Evolutionary conservation across 495 filamentous ascomycete genomes (phyloP).

Genomic region (Ascobolus immersus): DNA sequence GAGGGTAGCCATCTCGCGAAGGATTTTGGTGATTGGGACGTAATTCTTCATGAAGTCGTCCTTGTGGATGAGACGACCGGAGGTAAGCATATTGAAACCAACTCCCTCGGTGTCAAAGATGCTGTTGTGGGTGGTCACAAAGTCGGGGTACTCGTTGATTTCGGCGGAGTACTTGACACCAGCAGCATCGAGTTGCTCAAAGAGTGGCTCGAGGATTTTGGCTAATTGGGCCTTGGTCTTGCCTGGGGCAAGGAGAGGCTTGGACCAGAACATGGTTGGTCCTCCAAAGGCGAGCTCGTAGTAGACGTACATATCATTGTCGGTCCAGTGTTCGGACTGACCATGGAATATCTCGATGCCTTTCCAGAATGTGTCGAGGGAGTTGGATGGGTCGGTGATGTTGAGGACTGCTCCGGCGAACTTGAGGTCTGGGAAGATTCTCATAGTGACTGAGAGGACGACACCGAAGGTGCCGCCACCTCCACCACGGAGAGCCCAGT

Average conservation of each 20-base stretch:
- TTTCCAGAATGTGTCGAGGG: conserved; percentile 23
- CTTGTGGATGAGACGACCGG: conserved; percentile 23
- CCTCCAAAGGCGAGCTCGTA: conserved; percentile 9
- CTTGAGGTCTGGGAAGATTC: not conserved
- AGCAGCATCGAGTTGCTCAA: conserved; percentile 19
- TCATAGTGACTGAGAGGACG: conserved; percentile 28
- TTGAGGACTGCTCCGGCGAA: conserved; percentile 21
- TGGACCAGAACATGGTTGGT: conserved; percentile 13
- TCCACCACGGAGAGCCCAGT: conserved; percentile 41
- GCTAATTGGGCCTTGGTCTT: conserved; percentile 20
- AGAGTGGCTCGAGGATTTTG: conserved; percentile 22
- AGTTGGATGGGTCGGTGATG: conserved; percentile 19
- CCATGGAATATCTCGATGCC: conserved; percentile 23
- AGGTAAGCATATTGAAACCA: conserved; percentile 21
- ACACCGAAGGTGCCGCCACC: conserved; percentile 41
- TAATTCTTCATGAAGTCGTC: conserved; percentile 20
- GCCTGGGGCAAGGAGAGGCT: conserved; percentile 22
- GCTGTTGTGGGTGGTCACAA: conserved; percentile 23
- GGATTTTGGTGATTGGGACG: conserved; percentile 19
- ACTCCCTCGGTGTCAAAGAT: conserved; percentile 24
- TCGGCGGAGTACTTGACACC: conserved; percentile 17
- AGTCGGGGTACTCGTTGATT: conserved; percentile 18
- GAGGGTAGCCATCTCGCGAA: no score
- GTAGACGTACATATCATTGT: conserved; percentile 24
- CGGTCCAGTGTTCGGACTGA: conserved; percentile 19